phyloP scores from a whole-genome alignment of 306 rosid species.

The Luffa acutangula region DNA sequence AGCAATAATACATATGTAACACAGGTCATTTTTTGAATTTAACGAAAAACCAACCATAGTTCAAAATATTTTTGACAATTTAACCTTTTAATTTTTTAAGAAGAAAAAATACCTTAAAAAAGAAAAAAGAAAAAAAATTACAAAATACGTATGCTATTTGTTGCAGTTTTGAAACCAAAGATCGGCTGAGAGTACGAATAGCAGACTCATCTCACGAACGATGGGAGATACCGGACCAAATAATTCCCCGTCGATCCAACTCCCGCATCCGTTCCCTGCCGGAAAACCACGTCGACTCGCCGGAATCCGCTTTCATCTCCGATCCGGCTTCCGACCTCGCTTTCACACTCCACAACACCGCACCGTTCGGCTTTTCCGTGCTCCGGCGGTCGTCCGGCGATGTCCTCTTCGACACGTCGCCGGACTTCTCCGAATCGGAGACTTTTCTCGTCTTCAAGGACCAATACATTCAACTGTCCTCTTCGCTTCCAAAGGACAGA shows the following conservation, averaged over 20 bases:
- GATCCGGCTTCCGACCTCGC: slow-evolving; percentile 45
- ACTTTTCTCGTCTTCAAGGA: slow-evolving; percentile 57
- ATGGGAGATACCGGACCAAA: slow-evolving; percentile 63
- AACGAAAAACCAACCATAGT: too few relatives aligned
- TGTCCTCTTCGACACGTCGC: slow-evolving; percentile 39
- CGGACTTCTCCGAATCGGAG: slow-evolving; percentile 21
- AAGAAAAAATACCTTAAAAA: too few relatives aligned
- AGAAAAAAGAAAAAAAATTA: too few relatives aligned
- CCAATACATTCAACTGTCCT: slow-evolving; percentile 60
- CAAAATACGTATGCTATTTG: not conserved
- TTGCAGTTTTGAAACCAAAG: slow-evolving; percentile 43
- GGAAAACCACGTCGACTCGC: not conserved
- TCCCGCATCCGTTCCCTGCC: not conserved
- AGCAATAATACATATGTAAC: too few relatives aligned
- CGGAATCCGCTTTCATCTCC: slow-evolving; percentile 8
- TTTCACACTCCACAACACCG: slow-evolving; percentile 49
- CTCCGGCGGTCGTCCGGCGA: slow-evolving; percentile 52
- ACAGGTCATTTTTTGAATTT: too few relatives aligned
- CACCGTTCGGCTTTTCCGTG: slow-evolving; percentile 64
- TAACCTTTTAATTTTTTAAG: too few relatives aligned
- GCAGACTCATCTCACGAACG: slow-evolving; percentile 35
- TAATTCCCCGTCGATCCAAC: slow-evolving; percentile 32
- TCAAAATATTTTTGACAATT: too few relatives aligned
- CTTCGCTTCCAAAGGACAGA: slow-evolving; percentile 40
- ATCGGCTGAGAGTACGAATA: slow-evolving; percentile 47